Base-by-base conservation (phyloP, 306 rosid species). In the Geum urbanum region DNA sequence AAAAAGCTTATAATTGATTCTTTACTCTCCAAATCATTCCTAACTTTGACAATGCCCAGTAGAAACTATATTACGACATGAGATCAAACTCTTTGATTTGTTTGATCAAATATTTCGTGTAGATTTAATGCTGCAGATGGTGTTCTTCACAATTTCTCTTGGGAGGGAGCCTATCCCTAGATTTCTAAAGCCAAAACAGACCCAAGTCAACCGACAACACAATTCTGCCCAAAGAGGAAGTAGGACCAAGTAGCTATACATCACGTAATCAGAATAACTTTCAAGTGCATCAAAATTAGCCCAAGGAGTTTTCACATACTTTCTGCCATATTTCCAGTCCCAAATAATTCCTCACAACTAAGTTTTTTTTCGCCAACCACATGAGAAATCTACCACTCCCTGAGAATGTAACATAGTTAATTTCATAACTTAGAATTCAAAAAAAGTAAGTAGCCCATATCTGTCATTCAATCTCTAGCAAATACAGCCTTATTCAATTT, bases 311-410 rank as follows among this genome's bases (percentile, higher is more conserved):
- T 39, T 72, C 66, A 69, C 82, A 24, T 81, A 88, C 97, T 86
- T 85, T 92, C 66, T 83, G 72, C 61, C 97, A 84, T 77, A 90
- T 92, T 74, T 92, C 98, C 62, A 90, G 77, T 44, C 98, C 98
- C 96, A 92, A 76, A 81, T 82, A 85, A 73, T 92, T 90, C 84
- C 82, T 79, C 63, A 67, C 72, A 77, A 77, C 81, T 66, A 73
- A 79, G 69, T 84, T 86, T 80, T 82, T 87, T 83, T 85, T 90
- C 18, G 94, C 96, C 32, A 90, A 87, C 98, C 96, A 88, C 77
- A 92, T 49, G 76, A 92, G 89, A 85, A 90, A 87, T 78, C 94
- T 80, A 62, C 98, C 97, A 63, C 98, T 88, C 55, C 98, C 98
- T 92, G 87, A 59, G 22, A 76, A 74, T 69, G 9, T 18, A 37